Base-by-base conservation (phyloP, 371 early-diverging fungal genomes). In the Apophysomyces elegans region DNA sequence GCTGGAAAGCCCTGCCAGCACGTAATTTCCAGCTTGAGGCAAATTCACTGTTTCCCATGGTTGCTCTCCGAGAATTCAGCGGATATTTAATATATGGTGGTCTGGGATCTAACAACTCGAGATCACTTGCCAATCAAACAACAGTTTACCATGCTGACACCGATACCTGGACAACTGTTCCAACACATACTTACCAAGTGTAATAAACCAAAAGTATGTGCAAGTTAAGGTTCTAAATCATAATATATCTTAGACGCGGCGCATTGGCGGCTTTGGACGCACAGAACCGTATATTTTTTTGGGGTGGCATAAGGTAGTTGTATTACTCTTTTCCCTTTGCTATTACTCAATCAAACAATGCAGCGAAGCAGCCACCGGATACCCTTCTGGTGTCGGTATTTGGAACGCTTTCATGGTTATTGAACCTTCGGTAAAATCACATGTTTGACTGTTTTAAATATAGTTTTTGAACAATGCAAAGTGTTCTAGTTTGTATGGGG, bases 21-120 rank as follows among this genome's bases (percentile, higher is more conserved):
- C 54, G 9, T 7, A 37, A 39, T 38, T 63, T 56, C 41, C 13
- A 5, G 26, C 37, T 56, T 11, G 56, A 63, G 21, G 38, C 63
- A 8, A 63, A 63, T 26, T 56, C 18, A 9, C 9, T 43, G 9
- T 63, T 63, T 56, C 9, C 63, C 7, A 56, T 39, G 37, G 56
- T 50, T 5, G 21, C 63, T 8, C 12, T 26, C 0, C 8, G 13
- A 7, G 7, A 7, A 11, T 18, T 37, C 18, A 63, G 8, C 9
- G 37, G 56, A 12, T 63, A 63, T 32, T 7, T 63, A 11, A 56
- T 63, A 41, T 9, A 36, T 11, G 39, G 56, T 11, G 63, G 63
- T 7, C 39, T 43, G 8, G 63, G 63, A n/a, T 54, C 50, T 38
- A 63, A 63, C 26, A 21, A 50, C 11, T 4, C 18, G 8, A 21